Conservation (phyloP, 2,329 filamentous ascomycete species). For the Penicillium sp. region DNA sequence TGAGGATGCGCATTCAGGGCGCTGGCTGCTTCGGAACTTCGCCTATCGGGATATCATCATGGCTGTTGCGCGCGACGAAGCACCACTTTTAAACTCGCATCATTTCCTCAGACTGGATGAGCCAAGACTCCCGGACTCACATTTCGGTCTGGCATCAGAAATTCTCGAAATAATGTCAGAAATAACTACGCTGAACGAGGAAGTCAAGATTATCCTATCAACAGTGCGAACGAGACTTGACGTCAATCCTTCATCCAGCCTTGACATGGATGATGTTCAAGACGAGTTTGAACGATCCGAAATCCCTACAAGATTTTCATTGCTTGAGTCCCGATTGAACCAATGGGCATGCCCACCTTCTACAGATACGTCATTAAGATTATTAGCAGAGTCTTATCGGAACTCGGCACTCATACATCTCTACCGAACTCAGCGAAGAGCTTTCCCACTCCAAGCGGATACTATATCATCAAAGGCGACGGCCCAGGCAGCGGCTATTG, state of each 20-base stretch:
- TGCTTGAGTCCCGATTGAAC: slow-evolving; percentile 2
- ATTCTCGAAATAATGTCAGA: slow-evolving; percentile 5
- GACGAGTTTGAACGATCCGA: background rate
- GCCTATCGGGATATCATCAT: slow-evolving; percentile 14
- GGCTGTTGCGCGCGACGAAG: slow-evolving; percentile 10
- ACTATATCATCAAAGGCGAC: background rate
- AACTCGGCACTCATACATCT: slow-evolving; percentile 11
- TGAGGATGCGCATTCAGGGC: slow-evolving; percentile 7
- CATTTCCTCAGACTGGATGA: slow-evolving; percentile 10
- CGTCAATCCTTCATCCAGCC: background rate
- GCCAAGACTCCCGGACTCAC: slow-evolving; percentile 4
- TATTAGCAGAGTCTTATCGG: slow-evolving; percentile 14
- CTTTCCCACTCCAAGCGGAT: background rate
- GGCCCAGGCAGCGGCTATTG: background rate
- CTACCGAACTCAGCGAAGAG: slow-evolving; percentile 7
- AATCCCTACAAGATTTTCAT: background rate
- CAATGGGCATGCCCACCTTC: slow-evolving; percentile 9
- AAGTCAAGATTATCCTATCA: background rate
- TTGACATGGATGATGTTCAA: background rate
- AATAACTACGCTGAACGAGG: slow-evolving; percentile 6
- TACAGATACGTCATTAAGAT: slow-evolving; percentile 5
- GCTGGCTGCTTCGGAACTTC: slow-evolving; percentile 15
- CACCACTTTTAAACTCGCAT: slow-evolving; percentile 7
- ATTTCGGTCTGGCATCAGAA: slow-evolving; percentile 15
- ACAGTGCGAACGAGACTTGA: background rate